Evolutionary conservation across 305 asterid genomes (phyloP), one percentile per base, ranked within the genome.

Genomic region (Stenogyne calaminthoides): DNA sequence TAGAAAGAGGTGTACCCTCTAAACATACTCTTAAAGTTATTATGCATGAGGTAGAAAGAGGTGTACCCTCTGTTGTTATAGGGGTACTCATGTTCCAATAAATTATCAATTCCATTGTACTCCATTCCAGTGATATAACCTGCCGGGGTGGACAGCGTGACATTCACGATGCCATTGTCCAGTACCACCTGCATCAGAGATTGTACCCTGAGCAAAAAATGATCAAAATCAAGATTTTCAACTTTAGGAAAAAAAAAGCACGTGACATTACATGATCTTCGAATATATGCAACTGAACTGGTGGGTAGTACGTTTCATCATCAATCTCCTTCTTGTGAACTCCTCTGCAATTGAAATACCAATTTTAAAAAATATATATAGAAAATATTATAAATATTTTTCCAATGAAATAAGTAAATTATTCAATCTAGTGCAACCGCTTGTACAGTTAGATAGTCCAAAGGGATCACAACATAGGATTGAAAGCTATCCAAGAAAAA

Each of bases 1-100:
- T n/a, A n/a, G n/a, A n/a, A n/a, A n/a, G n/a, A n/a, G n/a, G n/a
- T n/a, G n/a, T n/a, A n/a, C n/a, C n/a, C n/a, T n/a, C n/a, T n/a
- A n/a, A n/a, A n/a, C n/a, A n/a, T n/a, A n/a, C n/a, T n/a, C n/a
- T n/a, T n/a, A n/a, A n/a, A n/a, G n/a, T 57, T 40, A 57, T 25
- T 16, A 70, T 34, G 55, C 1, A 59, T 3, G 40, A 20, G 7
- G 69, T 9, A 34, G 16, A 44, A 72, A 51, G 56, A 51, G 49
- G 42, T 34, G 52, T 88, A 87, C 98, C 98, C 97, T 80, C 93
- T 83, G 63, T 82, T 71, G 16, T 84, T 57, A 61, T 82, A 84
- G 59, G 64, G 2, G 80, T 84, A 71, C 4, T 63, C 77, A 22
- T 62, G 6, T 82, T 93, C 89, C 55, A 93, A 76, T 66, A 93